Base-by-base conservation (phyloP, 2,329 filamentous ascomycete species). In the Diaporthe australafricana region DNA sequence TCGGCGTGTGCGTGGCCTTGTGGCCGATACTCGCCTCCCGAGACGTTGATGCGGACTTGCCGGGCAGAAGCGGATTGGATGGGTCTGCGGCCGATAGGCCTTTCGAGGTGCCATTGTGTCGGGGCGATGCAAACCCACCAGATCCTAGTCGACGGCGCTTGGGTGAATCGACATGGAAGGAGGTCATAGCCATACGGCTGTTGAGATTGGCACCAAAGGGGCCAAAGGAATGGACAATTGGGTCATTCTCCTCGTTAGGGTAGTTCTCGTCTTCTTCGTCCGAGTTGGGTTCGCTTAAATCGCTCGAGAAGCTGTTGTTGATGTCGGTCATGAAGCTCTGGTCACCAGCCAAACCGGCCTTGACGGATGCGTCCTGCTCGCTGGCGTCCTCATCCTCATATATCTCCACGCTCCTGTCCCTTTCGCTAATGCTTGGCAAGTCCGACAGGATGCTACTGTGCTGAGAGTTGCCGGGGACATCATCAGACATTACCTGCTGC, bases 161-260 rank as follows among this genome's bases (percentile, higher is more conserved):
- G 30, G 93, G 93, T 9, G 93, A 94, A 62, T 85, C 86, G 5
- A 93, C 88, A 63, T 87, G 88, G 84, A 98, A 93, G 2, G 93
- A 94, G n/a, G 66, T 27, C 66, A 56, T 63, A 27, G 94, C 93
- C 80, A 98, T 88, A 32, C 94, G 91, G 73, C 90, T 90, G n/a
- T 96, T 90, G 47, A 98, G 87, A 79, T 98, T 94, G 68, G 93
- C 93, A 52, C 94, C 95, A 78, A 94, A 97, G 0, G 95, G 94
- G 20, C 95, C 95, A 76, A 98, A 98, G 0, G 95, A 98, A 81
- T 96, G 94, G 22, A 98, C 87, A 69, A 98, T 91, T 3, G 95
- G 95, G 76, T 98, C 96, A 75, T 98, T 98, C 82, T 98, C 96
- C 84, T 98, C 95, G 77, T 96, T 93, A 0, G 93, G 92, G 74